Base-by-base conservation (phyloP, 208 protist species). In the Porcisia deanei region DNA sequence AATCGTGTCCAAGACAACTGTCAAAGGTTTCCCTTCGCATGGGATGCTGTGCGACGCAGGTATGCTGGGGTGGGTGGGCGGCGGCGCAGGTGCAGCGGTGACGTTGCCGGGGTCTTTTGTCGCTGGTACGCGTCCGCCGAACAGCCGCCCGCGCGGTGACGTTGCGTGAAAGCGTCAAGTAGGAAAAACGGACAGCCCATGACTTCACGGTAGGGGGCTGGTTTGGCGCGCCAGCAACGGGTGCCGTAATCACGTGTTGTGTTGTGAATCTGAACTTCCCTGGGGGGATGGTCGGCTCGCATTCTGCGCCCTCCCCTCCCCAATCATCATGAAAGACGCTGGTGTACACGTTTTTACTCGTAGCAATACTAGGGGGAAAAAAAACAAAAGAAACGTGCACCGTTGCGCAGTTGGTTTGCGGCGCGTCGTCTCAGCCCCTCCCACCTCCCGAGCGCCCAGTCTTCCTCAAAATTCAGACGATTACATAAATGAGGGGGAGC, bases 51-150 rank as follows among this genome's bases (percentile, higher is more conserved):
- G 92, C 68, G 89, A 96, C 81, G 71, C 84, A 10, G 81, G 79
- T 20, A 94, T 96, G 92, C 86, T 96, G 14, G 92, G 90, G 20
- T 96, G 92, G 92, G 80, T 75, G 0, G 90, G 90, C 43, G 92
- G 92, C 47, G 90, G 88, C 47, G 89, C 87, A 5, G 88, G 88
- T 0, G 82, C 84, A 0, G 90, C 92, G 10, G 92, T 89, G 25
- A 53, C 85, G 49, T 73, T 96, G 64, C 90, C 92, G 14, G 73
- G 71, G 12, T 78, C 67, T n/a, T 86, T 84, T 55, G 53, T 66
- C 2, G 63, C 77, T 14, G 87, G 87, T 34, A 49, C 80, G 30
- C 75, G 77, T 2, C 87, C 87, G 8, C 87, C 87, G 3, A 80
- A 25, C 37, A 76, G 79, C 49, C 87, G 87, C 52, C 87, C 87